Evolutionary conservation across 148 eudicot genomes (phyloP).

Genomic region (Fagopyrum tataricum): DNA sequence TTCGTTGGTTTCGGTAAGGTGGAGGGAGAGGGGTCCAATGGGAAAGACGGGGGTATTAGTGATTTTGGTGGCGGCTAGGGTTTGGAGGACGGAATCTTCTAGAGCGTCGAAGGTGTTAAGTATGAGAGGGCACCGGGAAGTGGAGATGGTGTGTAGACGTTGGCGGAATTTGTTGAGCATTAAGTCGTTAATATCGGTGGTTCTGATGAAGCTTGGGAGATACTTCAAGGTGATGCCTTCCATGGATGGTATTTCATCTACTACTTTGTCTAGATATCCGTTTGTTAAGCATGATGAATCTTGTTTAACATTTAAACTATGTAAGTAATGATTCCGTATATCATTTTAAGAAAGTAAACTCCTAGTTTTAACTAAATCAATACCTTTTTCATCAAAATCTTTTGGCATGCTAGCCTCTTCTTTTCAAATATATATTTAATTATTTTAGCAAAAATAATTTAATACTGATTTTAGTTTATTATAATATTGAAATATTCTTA

Average conservation of each 20-base stretch:
- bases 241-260: constrained; percentile 34
- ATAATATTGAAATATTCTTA: too few relatives aligned
- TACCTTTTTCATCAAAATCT: too few relatives aligned
- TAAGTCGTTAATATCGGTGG: constrained; percentile 19
- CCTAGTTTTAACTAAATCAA: too few relatives aligned
- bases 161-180: constrained; percentile 13
- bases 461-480: too few relatives aligned
- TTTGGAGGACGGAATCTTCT: constrained; percentile 18
- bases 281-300: constrained; percentile 22
- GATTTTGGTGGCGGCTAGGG: constrained; percentile 16
- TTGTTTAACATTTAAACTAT: background rate
- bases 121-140: constrained; percentile 19
- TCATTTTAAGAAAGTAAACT: too few relatives aligned
- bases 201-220: constrained; percentile 29
- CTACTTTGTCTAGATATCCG: constrained; percentile 21
- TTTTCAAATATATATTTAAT: too few relatives aligned
- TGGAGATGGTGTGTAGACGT: background rate
- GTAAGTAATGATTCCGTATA: too few relatives aligned
- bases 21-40: constrained; percentile 27
- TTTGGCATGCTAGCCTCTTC: too few relatives aligned
- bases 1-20: background rate
- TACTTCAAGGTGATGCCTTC: constrained; percentile 26
- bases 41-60: constrained; percentile 19
- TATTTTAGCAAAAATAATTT: too few relatives aligned
- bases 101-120: constrained; percentile 32